Conservation (phyloP, 768 basidiomycete species). For the Leccinum sublutescens region DNA sequence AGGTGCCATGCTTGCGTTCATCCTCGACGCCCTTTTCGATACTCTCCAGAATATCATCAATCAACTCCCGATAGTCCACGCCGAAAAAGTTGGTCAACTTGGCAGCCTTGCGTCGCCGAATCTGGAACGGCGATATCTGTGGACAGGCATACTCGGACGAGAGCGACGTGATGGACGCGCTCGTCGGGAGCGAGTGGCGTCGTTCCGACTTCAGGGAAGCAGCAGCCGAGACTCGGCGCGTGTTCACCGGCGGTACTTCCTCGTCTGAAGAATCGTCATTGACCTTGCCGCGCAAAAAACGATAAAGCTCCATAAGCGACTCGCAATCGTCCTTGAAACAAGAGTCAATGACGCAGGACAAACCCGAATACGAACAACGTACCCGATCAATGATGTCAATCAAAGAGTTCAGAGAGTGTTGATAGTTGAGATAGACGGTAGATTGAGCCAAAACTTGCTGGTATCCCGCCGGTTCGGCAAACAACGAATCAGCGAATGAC, state of each 20-base stretch:
- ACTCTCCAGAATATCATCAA: conserved; percentile 75
- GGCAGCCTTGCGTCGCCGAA: conserved; percentile 70
- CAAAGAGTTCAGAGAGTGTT: conserved; percentile 78
- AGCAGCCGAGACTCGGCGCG: conserved; percentile 33
- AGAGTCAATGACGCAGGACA: conserved; percentile 2
- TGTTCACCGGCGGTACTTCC: conserved; percentile 9
- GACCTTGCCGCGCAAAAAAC: conserved; percentile 49
- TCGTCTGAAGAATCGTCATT: conserved; percentile 24
- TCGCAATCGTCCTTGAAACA: conserved; percentile 64
- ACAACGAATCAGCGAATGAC: conserved; percentile 23
- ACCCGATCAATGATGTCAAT: conserved; percentile 79
- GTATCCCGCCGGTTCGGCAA: conserved; percentile 17
- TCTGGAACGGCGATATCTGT: conserved; percentile 54
- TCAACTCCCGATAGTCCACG: conserved; percentile 76
- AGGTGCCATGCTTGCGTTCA: conserved; percentile 60
- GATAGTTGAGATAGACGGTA: conserved; percentile 69
- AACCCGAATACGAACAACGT: conserved; percentile 27
- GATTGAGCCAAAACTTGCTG: conserved; percentile 35
- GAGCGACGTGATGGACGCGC: conserved; percentile 59
- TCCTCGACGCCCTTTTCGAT: conserved; percentile 75
- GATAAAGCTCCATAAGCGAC: conserved; percentile 73
- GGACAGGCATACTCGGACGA: conserved; percentile 48
- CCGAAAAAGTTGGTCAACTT: conserved; percentile 89
- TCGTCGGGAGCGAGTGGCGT: conserved; percentile 66
- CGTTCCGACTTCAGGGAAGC: conserved; percentile 56